Percentiles rank a stretch among this genome's conserved stretches.
phyloP scores from a whole-genome alignment of 169 alveolate genomes.

The Plasmodium knowlesi region DNA sequence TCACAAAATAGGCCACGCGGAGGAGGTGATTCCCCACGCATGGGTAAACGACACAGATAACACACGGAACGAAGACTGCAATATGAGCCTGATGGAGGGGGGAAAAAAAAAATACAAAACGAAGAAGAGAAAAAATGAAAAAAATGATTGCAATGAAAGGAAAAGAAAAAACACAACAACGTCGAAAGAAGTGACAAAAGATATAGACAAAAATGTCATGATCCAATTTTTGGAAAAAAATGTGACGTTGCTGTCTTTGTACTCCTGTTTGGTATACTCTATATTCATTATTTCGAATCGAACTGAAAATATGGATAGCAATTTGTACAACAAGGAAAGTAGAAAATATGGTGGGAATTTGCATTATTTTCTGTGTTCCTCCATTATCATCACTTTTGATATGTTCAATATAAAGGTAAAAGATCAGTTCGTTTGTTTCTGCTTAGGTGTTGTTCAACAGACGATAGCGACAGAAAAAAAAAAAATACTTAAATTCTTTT shows the following conservation, averaged over 20 bases:
- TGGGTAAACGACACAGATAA: not conserved
- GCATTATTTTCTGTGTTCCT: constrained; percentile 42
- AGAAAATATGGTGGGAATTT: constrained; percentile 41
- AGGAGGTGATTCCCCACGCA: not conserved
- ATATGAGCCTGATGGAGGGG: not conserved
- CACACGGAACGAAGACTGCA: not conserved
- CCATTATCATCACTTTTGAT: constrained; percentile 56
- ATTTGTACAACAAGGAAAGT: constrained; percentile 29
- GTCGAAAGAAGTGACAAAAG: not conserved
- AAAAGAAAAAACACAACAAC: not conserved
- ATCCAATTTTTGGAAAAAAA: constrained; percentile 56
- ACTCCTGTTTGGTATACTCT: constrained; percentile 52
- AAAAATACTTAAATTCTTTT: constrained; percentile 30
- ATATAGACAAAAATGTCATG: not conserved
- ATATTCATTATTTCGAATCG: constrained; percentile 36
- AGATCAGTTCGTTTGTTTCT: constrained; percentile 42
- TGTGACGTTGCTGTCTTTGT: constrained; percentile 18
- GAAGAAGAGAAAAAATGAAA: not conserved
- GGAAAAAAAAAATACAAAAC: not conserved
- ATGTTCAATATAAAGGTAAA: constrained; percentile 41
- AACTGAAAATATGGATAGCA: constrained; percentile 43
- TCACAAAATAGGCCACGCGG: no score
- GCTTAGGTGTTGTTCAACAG: constrained; percentile 29
- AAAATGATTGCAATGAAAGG: not conserved
- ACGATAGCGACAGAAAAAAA: constrained; percentile 31